phyloP scores from a whole-genome alignment of 2,329 filamentous ascomycete species.

The Colletotrichum costaricense region DNA sequence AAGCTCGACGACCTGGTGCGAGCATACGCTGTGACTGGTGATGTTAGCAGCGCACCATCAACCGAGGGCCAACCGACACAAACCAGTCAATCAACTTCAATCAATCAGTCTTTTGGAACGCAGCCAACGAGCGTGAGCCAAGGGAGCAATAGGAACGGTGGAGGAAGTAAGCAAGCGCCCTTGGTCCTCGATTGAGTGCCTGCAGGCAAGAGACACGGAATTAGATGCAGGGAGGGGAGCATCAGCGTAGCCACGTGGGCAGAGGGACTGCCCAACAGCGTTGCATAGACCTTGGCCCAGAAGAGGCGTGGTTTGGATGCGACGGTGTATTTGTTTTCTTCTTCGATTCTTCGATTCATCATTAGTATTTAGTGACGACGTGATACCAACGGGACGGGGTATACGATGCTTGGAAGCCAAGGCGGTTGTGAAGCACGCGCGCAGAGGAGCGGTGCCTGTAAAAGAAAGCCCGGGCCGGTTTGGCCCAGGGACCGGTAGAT shows the following conservation, averaged over 20 bases:
- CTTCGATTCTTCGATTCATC: not conserved
- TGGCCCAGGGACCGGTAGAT: not conserved
- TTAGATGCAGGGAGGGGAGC: too few species aligned
- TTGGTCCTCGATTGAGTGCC: constrained; percentile 30
- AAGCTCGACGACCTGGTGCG: constrained; percentile 60
- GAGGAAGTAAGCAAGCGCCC: constrained; percentile 32
- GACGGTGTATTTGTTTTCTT: not conserved
- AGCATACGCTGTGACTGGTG: constrained; percentile 43
- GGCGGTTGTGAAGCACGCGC: not conserved
- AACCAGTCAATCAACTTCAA: constrained; percentile 30
- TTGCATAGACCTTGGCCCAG: not conserved
- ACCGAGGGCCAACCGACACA: constrained; percentile 27
- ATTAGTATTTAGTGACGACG: not conserved
- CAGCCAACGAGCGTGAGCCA: constrained; percentile 31
- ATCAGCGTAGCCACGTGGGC: not conserved
- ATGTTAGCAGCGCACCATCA: constrained; percentile 27
- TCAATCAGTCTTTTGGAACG: constrained; percentile 32
- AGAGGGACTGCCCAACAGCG: not conserved
- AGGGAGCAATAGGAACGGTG: constrained; percentile 23
- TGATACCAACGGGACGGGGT: constrained; percentile 22
- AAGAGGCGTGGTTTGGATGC: not conserved
- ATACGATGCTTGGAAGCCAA: constrained; percentile 1
- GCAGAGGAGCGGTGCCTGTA: constrained; percentile 12
- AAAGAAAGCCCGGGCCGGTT: not conserved
- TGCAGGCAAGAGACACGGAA: not conserved